Percentiles rank a stretch among this genome's conserved stretches.
Conservation (phyloP, 2,329 filamentous ascomycete genomes). For the Cadophora malorum region DNA sequence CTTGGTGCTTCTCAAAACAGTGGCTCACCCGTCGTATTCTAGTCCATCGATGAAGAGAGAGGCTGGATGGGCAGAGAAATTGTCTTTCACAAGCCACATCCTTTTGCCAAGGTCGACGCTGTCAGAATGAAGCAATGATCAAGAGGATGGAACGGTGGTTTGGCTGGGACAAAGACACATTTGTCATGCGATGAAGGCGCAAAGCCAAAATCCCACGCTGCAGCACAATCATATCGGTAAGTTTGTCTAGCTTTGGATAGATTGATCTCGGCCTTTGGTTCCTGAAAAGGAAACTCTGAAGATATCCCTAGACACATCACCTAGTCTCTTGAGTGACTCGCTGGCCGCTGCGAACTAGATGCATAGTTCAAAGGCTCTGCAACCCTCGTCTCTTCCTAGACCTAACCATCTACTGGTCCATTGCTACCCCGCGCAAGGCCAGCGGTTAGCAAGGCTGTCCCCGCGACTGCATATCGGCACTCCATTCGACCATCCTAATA, state of each 20-base stretch:
- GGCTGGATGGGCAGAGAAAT: too few species aligned
- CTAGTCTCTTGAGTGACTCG: neutral
- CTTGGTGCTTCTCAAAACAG: too few species aligned
- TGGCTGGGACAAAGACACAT: too few species aligned
- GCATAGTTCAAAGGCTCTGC: neutral
- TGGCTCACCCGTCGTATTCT: too few species aligned
- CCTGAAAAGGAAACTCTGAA: conserved; percentile 4
- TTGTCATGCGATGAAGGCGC: too few species aligned
- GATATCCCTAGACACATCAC: neutral
- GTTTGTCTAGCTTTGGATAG: neutral
- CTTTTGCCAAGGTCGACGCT: too few species aligned
- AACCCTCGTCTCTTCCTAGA: neutral
- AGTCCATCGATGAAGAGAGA: too few species aligned
- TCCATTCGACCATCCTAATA: neutral
- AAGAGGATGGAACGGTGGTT: too few species aligned
- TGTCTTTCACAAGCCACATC: too few species aligned
- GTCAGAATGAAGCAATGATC: too few species aligned
- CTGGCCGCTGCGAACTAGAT: neutral
- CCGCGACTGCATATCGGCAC: neutral
- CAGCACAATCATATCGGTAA: neutral
- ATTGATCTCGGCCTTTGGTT: neutral
- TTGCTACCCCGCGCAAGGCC: conserved; percentile 6
- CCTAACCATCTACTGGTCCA: neutral
- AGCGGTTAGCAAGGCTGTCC: neutral
- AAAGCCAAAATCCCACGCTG: too few species aligned